Base-by-base conservation (phyloP, 768 basidiomycete genomes). In the Boletus coccyginus region DNA sequence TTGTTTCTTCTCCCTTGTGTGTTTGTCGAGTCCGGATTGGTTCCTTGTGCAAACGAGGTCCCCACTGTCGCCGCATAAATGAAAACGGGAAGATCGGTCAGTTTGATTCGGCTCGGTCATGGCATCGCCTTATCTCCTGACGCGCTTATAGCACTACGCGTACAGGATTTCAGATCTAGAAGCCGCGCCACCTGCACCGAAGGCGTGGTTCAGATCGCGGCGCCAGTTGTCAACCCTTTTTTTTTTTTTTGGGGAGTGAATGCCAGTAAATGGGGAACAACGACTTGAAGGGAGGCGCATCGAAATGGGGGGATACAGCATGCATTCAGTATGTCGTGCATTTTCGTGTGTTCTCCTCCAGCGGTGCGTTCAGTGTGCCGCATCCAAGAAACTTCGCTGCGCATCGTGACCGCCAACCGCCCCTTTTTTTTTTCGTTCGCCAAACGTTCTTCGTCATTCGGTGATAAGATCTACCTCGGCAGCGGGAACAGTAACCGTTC, bases 391-490 rank as follows among this genome's bases (percentile, higher is more conserved):
- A n/a, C n/a, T n/a, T n/a, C 44, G 40, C 24, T 59, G 42, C 36
- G 17, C 42, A 36, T 38, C 49, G 47, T 38, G 60, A 58, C 44
- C 44, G 59, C 32, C 77, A 75, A n/a, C 77, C 77, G 60, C 72
- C 27, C 70, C 2, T 72, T 60, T 10, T 72, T 60, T 10, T 70
- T 73, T 57, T 86, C 74, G 50, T 76, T 72, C 27, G 70, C 75
- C 56, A 82, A 57, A 64, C 77, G 83, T 45, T 66, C 71, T 64
- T 88, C 85, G 72, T 59, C 84, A 75, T 17, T 84, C 85, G 10
- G 80, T 80, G 39, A 83, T 68, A 24, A 88, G 77, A 66, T 90
- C 86, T 44, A 85, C 81, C 52, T 83, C 74, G 35, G 75, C 70
- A 6, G 77, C 66, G 14, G 77, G 75, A 58, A 66, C 57, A 33